Conservation (phyloP, 2,329 filamentous ascomycete species). For the Ilyonectria mors-panacis region DNA sequence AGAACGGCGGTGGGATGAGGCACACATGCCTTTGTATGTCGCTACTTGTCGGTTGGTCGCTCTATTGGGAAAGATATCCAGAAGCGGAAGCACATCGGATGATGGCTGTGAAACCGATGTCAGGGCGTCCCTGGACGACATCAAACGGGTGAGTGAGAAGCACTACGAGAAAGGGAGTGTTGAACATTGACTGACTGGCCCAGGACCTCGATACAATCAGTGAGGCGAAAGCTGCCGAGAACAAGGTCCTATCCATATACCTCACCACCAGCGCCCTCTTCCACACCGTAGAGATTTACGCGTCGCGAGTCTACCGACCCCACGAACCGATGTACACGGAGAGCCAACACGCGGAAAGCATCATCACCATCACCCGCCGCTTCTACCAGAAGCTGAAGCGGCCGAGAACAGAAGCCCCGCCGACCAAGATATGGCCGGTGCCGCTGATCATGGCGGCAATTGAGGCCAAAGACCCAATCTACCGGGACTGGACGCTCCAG, state of each 20-base stretch:
- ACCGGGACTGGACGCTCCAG: neutral
- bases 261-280: neutral
- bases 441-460: slow-evolving; percentile 3
- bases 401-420: slow-evolving; percentile 1
- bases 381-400: neutral
- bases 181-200: neutral
- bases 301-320: neutral
- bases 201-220: neutral
- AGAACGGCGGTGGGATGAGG: slow-evolving; percentile 4
- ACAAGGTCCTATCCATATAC: neutral
- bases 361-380: neutral
- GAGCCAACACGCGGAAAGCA: neutral
- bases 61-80: neutral
- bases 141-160: neutral
- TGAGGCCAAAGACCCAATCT: neutral
- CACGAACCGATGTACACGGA: neutral
- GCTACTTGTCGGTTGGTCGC: neutral
- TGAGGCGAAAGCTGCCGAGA: neutral
- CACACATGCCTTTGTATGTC: neutral
- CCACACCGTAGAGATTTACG: neutral
- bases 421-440: slow-evolving; percentile 4
- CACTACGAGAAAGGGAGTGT: neutral
- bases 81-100: neutral
- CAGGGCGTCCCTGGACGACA: neutral
- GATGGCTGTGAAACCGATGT: neutral